Evolutionary conservation across 2,329 filamentous ascomycete genomes (phyloP).

Genomic region (Monosporascus sp.): DNA sequence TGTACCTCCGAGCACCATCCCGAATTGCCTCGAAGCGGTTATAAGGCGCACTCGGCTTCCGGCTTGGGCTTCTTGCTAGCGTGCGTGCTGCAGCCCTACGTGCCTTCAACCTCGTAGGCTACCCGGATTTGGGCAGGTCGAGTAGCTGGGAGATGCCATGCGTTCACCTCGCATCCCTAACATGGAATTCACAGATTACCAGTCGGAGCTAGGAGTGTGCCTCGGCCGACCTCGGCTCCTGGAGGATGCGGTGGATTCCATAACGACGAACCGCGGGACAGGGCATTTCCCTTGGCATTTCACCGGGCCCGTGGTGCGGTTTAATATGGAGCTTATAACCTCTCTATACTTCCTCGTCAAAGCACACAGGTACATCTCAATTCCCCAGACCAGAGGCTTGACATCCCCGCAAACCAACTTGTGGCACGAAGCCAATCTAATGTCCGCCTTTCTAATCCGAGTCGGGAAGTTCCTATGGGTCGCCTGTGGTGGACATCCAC

Average conservation of each 20-base stretch:
- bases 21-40: background rate
- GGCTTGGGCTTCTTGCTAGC: background rate
- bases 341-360: background rate
- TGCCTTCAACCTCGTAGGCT: background rate
- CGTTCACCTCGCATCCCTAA: background rate
- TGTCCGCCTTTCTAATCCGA: background rate
- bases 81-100: background rate
- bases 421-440: background rate
- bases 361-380: background rate
- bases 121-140: background rate
- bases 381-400: background rate
- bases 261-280: background rate
- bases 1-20: background rate
- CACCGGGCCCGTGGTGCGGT: background rate
- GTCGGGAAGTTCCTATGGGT: slow-evolving; percentile 5
- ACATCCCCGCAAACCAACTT: background rate
- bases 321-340: background rate
- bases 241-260: background rate
- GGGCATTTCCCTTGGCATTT: background rate
- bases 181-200: background rate
- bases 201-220: no score
- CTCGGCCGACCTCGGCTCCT: background rate
- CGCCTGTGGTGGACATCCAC: slow-evolving; percentile 13
- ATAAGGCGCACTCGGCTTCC: background rate
- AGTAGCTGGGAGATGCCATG: background rate